Evolutionary conservation across 1,284 basidiomycete genomes (phyloP).

Genomic region (Rhizoctonia solani): DNA sequence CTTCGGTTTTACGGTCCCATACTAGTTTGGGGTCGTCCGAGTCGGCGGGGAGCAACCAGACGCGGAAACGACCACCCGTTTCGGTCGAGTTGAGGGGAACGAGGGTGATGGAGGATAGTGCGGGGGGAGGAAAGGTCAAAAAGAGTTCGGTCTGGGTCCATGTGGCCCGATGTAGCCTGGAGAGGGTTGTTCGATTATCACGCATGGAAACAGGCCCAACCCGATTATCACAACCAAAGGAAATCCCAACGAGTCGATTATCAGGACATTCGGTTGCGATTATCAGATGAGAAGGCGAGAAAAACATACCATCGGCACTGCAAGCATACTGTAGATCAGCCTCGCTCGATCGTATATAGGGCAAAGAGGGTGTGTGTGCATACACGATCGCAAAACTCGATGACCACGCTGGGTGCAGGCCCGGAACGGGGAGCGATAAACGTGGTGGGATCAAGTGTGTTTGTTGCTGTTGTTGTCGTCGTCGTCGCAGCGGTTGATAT

Average conservation of each 20-base stretch:
- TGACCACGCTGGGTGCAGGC: conserved; percentile 49
- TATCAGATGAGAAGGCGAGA: not conserved
- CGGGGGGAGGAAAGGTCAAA: conserved; percentile 81
- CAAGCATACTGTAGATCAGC: conserved; percentile 35
- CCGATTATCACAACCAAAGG: conserved; percentile 22
- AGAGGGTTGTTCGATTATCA: conserved; percentile 36
- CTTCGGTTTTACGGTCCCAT: conserved; percentile 85
- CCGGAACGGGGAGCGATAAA: conserved; percentile 66
- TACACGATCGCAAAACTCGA: conserved; percentile 88
- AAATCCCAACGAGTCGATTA: conserved; percentile 3
- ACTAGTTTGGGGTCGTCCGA: conserved; percentile 50
- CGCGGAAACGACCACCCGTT: conserved; percentile 83
- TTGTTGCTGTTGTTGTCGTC: conserved; percentile 14
- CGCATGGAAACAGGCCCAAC: not conserved
- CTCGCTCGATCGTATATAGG: not conserved
- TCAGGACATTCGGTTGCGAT: not conserved
- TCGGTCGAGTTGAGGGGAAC: conserved; percentile 78
- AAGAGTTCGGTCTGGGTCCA: conserved; percentile 90
- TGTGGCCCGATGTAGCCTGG: conserved; percentile 80
- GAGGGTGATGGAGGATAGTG: conserved; percentile 66
- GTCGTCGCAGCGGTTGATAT: not conserved
- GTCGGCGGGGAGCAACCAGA: conserved; percentile 66
- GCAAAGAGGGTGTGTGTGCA: conserved; percentile 44
- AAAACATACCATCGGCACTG: conserved; percentile 71
- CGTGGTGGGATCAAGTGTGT: conserved; percentile 54